Conservation (phyloP, 305 asterid species). For the Lippia alba region DNA sequence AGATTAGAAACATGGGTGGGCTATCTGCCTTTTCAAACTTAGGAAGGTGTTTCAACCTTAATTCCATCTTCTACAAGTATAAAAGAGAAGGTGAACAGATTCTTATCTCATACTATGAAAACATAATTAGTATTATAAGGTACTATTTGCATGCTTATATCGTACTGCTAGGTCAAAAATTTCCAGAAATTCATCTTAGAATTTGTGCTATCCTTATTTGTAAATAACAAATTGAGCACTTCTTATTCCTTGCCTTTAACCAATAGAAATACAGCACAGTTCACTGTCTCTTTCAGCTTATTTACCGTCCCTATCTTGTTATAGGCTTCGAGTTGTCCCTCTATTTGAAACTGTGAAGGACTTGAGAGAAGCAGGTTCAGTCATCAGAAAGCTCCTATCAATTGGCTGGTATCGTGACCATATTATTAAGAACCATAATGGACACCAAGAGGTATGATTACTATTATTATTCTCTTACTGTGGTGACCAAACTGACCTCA, state of each 20-base stretch:
- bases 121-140: not conserved
- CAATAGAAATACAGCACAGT: constrained; percentile 12
- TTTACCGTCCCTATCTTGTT: constrained; percentile 25
- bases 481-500: constrained; percentile 23
- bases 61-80: constrained; percentile 1
- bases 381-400: constrained; percentile 78
- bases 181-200: not conserved
- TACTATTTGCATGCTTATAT: not conserved
- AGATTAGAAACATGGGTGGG: constrained; percentile 12
- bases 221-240: not conserved
- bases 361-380: constrained; percentile 95
- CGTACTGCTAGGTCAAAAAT: constrained; percentile 18
- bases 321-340: constrained; percentile 93
- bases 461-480: constrained; percentile 12
- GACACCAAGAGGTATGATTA: constrained; percentile 87
- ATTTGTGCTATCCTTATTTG: constrained; percentile 8
- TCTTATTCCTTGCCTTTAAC: not conserved
- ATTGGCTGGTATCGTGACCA: constrained; percentile 90
- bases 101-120: not conserved
- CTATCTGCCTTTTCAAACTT: constrained; percentile 1
- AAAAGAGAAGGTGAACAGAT: constrained; percentile 16
- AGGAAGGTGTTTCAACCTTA: constrained; percentile 13
- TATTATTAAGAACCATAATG: constrained; percentile 76
- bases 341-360: constrained; percentile 97
- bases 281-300: constrained; percentile 1